Percentiles rank a stretch among this genome's conserved stretches.
Conservation (phyloP, 2,329 filamentous ascomycete genomes). For the Podosphaera aphanis region DNA sequence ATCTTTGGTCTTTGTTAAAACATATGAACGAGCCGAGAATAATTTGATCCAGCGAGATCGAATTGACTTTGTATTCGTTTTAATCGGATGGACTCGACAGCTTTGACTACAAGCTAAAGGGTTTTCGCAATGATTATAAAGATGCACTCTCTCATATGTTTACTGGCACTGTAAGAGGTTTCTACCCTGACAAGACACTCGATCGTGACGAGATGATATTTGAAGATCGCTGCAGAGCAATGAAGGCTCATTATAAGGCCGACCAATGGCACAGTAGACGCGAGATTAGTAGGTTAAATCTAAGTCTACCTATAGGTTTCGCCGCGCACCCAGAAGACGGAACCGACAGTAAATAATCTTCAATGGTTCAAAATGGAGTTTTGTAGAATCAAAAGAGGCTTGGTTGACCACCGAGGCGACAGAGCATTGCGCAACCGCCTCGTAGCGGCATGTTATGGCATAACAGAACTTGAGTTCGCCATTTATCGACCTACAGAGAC, state of each 20-base stretch:
- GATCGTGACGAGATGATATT: slow-evolving; percentile 1
- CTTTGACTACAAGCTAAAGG: neutral
- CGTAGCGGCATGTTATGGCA: neutral
- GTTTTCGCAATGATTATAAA: neutral
- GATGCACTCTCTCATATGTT: neutral
- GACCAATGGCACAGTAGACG: neutral
- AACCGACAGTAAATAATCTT: neutral
- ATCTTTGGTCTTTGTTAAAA: no score
- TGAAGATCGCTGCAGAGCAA: neutral
- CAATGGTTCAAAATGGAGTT: slow-evolving; percentile 1
- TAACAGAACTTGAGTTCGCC: neutral
- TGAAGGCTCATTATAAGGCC: neutral
- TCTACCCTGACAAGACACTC: neutral
- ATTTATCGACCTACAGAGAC: neutral
- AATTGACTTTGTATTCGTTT: no score
- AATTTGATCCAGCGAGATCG: no score
- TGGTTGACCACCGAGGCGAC: neutral
- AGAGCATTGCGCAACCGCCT: neutral
- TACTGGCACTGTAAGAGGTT: neutral
- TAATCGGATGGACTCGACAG: no score
- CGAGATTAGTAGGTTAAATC: neutral
- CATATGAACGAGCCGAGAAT: no score
- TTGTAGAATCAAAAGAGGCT: neutral
- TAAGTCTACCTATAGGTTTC: neutral
- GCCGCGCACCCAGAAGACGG: neutral